phyloP scores from a whole-genome alignment of 2,329 filamentous ascomycete genomes.

The Cercospora sojina region DNA sequence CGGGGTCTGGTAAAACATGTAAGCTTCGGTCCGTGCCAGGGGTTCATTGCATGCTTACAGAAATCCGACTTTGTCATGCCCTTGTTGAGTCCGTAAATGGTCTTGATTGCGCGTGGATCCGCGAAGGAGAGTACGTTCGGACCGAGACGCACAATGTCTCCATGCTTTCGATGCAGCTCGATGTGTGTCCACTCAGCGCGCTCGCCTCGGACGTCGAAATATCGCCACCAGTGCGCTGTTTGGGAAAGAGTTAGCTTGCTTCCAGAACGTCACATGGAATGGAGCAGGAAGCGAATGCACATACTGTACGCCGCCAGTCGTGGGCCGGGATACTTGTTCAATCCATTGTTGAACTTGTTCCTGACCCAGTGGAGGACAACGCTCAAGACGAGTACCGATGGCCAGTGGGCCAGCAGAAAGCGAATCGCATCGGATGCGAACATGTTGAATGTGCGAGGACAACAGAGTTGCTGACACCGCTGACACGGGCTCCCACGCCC shows the following conservation, averaged over 20 bases:
- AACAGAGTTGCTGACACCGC: background rate
- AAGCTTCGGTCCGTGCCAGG: background rate
- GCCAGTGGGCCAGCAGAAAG: constrained; percentile 44
- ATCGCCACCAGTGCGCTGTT: constrained; percentile 67
- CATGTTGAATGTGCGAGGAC: constrained; percentile 31
- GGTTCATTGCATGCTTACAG: constrained; percentile 38
- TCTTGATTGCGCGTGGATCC: constrained; percentile 69
- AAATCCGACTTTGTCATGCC: constrained; percentile 80
- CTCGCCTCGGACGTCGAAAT: constrained; percentile 65
- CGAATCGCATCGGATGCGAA: constrained; percentile 32
- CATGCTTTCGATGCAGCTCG: constrained; percentile 67
- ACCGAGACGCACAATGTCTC: constrained; percentile 71
- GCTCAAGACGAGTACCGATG: constrained; percentile 36
- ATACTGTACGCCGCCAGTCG: constrained; percentile 60
- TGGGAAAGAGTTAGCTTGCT: background rate
- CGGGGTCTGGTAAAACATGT: constrained; percentile 50
- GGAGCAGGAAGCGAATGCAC: background rate
- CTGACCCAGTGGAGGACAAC: constrained; percentile 40
- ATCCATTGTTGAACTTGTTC: constrained; percentile 54
- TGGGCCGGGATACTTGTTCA: constrained; percentile 72
- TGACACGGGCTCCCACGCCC: background rate
- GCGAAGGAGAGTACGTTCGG: constrained; percentile 74
- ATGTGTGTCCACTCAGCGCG: constrained; percentile 68
- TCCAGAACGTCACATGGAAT: background rate
- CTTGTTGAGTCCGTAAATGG: constrained; percentile 80